Percentiles rank a stretch among this genome's conserved stretches.
phyloP scores from a whole-genome alignment of 352 stramenopile genomes.

The Globisporangium rhizosaccharum region DNA sequence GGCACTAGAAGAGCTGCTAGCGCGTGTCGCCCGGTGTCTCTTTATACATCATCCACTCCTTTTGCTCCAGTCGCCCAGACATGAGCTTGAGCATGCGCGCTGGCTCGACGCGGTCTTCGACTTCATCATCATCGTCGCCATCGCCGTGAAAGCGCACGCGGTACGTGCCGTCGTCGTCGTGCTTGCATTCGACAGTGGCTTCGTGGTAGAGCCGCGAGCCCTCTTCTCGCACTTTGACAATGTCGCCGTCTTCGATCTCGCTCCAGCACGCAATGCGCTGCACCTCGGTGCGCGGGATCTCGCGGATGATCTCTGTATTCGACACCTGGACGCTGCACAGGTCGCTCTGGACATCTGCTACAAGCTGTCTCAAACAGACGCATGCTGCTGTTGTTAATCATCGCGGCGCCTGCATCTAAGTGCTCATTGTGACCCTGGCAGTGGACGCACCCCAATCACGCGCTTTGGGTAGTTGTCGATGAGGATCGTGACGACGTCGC shows the following conservation, averaged over 20 bases:
- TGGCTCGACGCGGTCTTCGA: slow-evolving; percentile 37
- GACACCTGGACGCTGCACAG: slow-evolving; percentile 52
- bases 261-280: slow-evolving; percentile 59
- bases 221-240: slow-evolving; percentile 61
- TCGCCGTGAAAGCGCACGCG: slow-evolving; percentile 59
- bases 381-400: too few species aligned
- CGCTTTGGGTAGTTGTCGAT: slow-evolving; percentile 40
- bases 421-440: neutral
- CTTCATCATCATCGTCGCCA: slow-evolving; percentile 47
- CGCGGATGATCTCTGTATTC: slow-evolving; percentile 33
- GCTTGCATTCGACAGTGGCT: slow-evolving; percentile 39
- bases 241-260: slow-evolving; percentile 58
- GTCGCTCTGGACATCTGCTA: slow-evolving; percentile 40
- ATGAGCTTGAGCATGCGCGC: slow-evolving; percentile 61
- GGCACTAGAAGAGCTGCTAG: neutral
- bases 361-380: slow-evolving; percentile 26
- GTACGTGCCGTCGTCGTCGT: slow-evolving; percentile 46
- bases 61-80: slow-evolving; percentile 54
- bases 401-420: too few species aligned
- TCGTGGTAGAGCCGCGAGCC: slow-evolving; percentile 57
- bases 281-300: slow-evolving; percentile 32
- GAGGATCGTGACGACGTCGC: slow-evolving; percentile 53
- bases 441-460: slow-evolving; percentile 41
- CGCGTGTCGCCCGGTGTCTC: slow-evolving; percentile 25
- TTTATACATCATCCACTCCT: slow-evolving; percentile 76